These are phyloP conservation scores for Parathielavia appendiculata DNA, from an alignment of 495 filamentous ascomycete genomes.

Conservation along the genomic window DNA sequence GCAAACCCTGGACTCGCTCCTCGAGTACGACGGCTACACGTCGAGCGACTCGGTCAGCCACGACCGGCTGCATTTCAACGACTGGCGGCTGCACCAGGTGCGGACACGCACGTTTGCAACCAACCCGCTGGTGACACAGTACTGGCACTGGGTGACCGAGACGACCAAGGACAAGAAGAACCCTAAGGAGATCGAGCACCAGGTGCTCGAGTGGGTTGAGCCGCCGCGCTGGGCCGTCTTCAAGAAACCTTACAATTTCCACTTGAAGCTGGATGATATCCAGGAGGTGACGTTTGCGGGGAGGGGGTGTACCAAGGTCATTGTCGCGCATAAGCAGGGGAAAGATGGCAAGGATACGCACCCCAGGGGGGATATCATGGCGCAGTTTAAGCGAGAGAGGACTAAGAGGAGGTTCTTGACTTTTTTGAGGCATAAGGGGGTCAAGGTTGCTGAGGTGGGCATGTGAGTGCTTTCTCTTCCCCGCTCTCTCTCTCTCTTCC, in stretches of 20 bases:
- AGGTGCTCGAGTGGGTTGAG: conserved; percentile 40
- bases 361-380: conserved; percentile 35
- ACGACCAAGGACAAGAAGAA: neutral
- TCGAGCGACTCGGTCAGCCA: conserved; percentile 39
- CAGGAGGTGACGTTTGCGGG: conserved; percentile 35
- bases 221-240: conserved; percentile 43
- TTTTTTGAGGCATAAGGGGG: conserved; percentile 35
- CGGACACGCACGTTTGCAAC: conserved; percentile 38
- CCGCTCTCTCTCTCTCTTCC: neutral
- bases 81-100: conserved; percentile 47
- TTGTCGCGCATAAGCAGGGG: conserved; percentile 29
- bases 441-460: conserved; percentile 33
- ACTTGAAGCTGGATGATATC: conserved; percentile 36
- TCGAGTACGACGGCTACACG: conserved; percentile 41
- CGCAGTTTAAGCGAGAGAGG: conserved; percentile 41
- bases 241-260: conserved; percentile 44
- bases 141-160: conserved; percentile 42
- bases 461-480: conserved; percentile 24
- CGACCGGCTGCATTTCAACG: conserved; percentile 36
- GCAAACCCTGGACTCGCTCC: conserved; percentile 14
- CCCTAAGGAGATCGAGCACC: conserved; percentile 38
- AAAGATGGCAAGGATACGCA: conserved; percentile 10
- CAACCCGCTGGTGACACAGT: conserved; percentile 42
- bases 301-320: conserved; percentile 27
- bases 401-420: conserved; percentile 44